Percentiles rank a stretch among this genome's conserved stretches.
These are phyloP conservation scores for Kernera saxatilis DNA, from an alignment of 345 rosid genomes.

Conservation along the genomic window DNA sequence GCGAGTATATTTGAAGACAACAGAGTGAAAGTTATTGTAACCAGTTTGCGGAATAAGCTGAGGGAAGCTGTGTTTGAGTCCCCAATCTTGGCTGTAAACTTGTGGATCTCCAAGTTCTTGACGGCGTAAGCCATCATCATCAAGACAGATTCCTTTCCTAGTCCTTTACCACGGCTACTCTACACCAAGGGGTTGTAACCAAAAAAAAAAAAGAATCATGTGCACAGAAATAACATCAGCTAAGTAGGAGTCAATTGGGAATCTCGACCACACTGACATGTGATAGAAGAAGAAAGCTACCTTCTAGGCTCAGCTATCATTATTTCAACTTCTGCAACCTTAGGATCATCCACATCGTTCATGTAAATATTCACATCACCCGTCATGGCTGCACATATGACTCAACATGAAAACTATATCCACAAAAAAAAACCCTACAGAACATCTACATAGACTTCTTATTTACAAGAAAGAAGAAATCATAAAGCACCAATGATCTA, in stretches of 20 bases:
- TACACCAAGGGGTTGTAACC: slow-evolving; percentile 30
- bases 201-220: not conserved
- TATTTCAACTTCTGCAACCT: slow-evolving; percentile 78
- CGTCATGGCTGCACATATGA: slow-evolving; percentile 56
- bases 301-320: slow-evolving; percentile 89
- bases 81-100: slow-evolving; percentile 74
- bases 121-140: slow-evolving; percentile 87
- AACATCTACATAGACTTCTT: not conserved
- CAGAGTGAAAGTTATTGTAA: slow-evolving; percentile 19
- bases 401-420: not conserved
- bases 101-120: slow-evolving; percentile 51
- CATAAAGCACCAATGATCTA: not conserved
- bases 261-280: not conserved
- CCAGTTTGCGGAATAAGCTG: slow-evolving; percentile 67
- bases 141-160: slow-evolving; percentile 81
- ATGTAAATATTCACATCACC: slow-evolving; percentile 93
- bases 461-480: not conserved
- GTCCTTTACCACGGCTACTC: slow-evolving; percentile 89
- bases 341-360: slow-evolving; percentile 86
- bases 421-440: not conserved
- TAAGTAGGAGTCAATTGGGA: not conserved
- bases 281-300: slow-evolving; percentile 33
- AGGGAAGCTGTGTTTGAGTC: slow-evolving; percentile 75
- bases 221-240: not conserved
- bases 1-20: not conserved